Percentiles rank a stretch among this genome's conserved stretches.
Evolutionary conservation across 164 flowering plant species (phyloP).

Genomic region (Aristolochia californica): DNA sequence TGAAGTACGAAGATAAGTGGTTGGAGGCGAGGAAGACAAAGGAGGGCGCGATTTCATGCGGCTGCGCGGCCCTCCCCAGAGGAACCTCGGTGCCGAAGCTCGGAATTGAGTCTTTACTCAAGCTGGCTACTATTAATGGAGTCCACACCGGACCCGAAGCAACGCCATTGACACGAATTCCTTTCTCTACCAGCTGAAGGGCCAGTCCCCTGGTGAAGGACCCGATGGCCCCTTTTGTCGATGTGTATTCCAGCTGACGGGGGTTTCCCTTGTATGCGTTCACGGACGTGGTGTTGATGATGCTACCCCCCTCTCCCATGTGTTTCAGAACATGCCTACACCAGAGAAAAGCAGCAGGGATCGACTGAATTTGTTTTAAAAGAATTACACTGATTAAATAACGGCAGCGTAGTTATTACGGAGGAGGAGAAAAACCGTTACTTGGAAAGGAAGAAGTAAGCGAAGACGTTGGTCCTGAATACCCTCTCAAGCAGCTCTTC

Average conservation of each 20-base stretch:
- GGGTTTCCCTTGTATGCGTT: slow-evolving; percentile 56
- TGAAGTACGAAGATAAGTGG: slow-evolving; percentile 49
- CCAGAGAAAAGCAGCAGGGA: neutral
- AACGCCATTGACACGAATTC: slow-evolving; percentile 70
- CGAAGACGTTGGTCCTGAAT: slow-evolving; percentile 47
- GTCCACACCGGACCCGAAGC: slow-evolving; percentile 84
- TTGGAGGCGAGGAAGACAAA: slow-evolving; percentile 61
- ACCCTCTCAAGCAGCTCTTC: slow-evolving; percentile 42
- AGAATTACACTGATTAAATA: too few relatives aligned
- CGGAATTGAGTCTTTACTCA: slow-evolving; percentile 31
- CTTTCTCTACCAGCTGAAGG: slow-evolving; percentile 41
- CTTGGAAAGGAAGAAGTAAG: slow-evolving; percentile 45
- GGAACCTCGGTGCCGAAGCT: slow-evolving; percentile 56
- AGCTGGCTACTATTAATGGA: slow-evolving; percentile 55
- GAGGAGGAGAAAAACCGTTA: neutral
- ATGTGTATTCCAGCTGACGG: slow-evolving; percentile 48
- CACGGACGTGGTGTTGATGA: slow-evolving; percentile 64
- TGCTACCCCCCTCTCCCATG: slow-evolving; percentile 56
- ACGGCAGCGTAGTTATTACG: neutral
- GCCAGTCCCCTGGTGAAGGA: slow-evolving; percentile 59
- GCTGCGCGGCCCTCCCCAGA: slow-evolving; percentile 78
- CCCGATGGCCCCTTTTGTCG: slow-evolving; percentile 76
- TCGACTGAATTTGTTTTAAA: too few relatives aligned
- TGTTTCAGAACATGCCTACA: slow-evolving; percentile 59
- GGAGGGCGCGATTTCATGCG: slow-evolving; percentile 49